A percentile compares a stretch with the other conserved stretches of the same genome.
Evolutionary conservation across 2,329 filamentous ascomycete species (phyloP).

Genomic region (Aspergillus japonicus): DNA sequence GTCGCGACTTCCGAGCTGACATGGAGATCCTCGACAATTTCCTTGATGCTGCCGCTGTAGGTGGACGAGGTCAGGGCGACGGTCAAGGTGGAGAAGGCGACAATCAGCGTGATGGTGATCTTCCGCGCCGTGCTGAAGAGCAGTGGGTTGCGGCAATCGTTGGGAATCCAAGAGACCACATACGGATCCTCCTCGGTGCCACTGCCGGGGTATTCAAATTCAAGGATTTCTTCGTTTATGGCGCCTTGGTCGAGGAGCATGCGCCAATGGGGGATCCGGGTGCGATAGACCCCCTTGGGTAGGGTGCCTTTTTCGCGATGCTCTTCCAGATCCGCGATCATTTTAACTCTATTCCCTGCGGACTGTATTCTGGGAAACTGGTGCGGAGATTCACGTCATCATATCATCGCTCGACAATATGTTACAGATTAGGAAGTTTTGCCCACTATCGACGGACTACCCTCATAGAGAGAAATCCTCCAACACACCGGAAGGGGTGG

Average conservation of each 20-base stretch:
- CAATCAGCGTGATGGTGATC: constrained; percentile 1
- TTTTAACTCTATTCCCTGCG: not conserved
- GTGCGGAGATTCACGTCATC: not conserved
- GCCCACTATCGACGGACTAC: not conserved
- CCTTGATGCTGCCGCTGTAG: constrained; percentile 4
- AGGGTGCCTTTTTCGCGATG: not conserved
- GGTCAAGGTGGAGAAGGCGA: constrained; percentile 4
- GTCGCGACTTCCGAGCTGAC: constrained; percentile 1
- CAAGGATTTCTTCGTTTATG: constrained; percentile 3
- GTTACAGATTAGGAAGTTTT: not conserved
- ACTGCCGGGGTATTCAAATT: constrained; percentile 2
- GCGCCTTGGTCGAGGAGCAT: constrained; percentile 4
- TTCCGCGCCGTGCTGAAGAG: constrained; percentile 2
- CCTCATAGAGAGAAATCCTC: not conserved
- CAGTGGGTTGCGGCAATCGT: constrained; percentile 2
- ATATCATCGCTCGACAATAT: not conserved
- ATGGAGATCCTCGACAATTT: not conserved
- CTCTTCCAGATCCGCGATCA: not conserved
- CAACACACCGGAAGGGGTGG: no score
- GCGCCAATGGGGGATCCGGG: constrained; percentile 1
- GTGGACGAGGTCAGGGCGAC: constrained; percentile 1
- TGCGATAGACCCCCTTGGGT: not conserved
- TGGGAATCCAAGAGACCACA: constrained; percentile 5
- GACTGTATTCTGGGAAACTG: not conserved
- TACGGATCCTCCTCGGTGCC: constrained; percentile 1